Percentiles rank a stretch among this genome's conserved stretches.
These are phyloP conservation scores for Cyberlindnera americana DNA, from an alignment of 805 yeast species.

Conservation along the genomic window DNA sequence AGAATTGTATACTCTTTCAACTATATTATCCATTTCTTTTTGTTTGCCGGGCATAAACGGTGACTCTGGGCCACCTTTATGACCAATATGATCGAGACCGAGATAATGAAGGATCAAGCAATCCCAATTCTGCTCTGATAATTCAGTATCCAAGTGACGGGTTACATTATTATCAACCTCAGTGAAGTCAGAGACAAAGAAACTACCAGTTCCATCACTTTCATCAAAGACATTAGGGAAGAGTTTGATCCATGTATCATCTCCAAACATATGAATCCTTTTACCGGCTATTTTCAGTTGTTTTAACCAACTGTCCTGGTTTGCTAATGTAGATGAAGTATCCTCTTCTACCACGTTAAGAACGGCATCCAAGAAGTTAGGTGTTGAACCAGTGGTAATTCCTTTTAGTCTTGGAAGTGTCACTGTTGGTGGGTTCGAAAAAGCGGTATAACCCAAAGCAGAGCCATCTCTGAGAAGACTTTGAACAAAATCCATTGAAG, in stretches of 20 bases:
- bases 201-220: slow-evolving; percentile 86
- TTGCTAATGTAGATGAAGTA: slow-evolving; percentile 57
- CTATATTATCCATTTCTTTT: slow-evolving; percentile 74
- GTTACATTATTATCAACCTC: slow-evolving; percentile 94
- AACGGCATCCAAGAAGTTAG: slow-evolving; percentile 91
- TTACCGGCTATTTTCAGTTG: slow-evolving; percentile 46
- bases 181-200: slow-evolving; percentile 91
- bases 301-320: slow-evolving; percentile 83
- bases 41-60: slow-evolving; percentile 80
- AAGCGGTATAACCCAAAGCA: slow-evolving; percentile 89
- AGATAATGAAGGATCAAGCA: slow-evolving; percentile 82
- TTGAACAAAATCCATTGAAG: slow-evolving; percentile 69
- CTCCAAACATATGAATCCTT: slow-evolving; percentile 83
- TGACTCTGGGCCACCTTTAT: slow-evolving; percentile 89
- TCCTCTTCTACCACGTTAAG: slow-evolving; percentile 91
- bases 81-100: slow-evolving; percentile 97
- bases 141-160: slow-evolving; percentile 66
- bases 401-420: slow-evolving; percentile 93
- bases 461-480: slow-evolving; percentile 55
- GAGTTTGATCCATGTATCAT: slow-evolving; percentile 94
- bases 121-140: slow-evolving; percentile 65
- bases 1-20: slow-evolving; percentile 47
- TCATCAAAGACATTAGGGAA: slow-evolving; percentile 69
- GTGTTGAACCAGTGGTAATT: slow-evolving; percentile 90
- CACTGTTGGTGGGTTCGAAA: slow-evolving; percentile 93